Evolutionary conservation across 495 filamentous ascomycete genomes (phyloP), one percentile per base, ranked within the genome.

Genomic region (Oleoguttula mirabilis): DNA sequence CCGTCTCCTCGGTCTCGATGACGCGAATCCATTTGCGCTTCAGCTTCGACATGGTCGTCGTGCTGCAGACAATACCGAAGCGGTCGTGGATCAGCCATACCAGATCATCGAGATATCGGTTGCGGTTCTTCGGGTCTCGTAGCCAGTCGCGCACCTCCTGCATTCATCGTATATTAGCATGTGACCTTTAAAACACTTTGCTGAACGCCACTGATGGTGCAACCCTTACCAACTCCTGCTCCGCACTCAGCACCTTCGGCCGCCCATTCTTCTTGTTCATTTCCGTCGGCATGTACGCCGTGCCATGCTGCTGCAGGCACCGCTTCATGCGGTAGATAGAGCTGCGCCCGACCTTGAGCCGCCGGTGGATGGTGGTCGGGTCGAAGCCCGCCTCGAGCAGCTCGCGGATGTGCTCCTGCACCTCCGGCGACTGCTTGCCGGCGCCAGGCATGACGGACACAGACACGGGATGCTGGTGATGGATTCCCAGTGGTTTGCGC

Each of bases 251-350:
- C 24, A 44, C 40, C 34, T 52, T 52, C 15, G 49, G 49, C 25
- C 49, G 17, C 3, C 49, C 49, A 32, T 52, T 52, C 39, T 48
- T 52, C 40, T 52, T 52, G 32, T 52, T 52, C 31, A 52, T 21
- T 36, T 52, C 49, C 10, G 20, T 5, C 15, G 49, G 49, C 39
- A 48, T 43, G 25, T 48, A 48, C 3, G 39, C 39, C 1, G 49
- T 43, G 10, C 49, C 49, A 48, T 52, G 45, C 21, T 43, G 38
- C 39, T 47, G 32, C 23, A 52, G 22, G 27, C 44, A 48, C 32
- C 49, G 44, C 24, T 48, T 47, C 49, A 52, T 52, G 45, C 49
- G 49, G 40, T 52, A 52, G 32, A 52, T 48, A 6, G 19, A 27
- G 20, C 44, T 48, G 12, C 49, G 30, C 10, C 49, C 49, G 8